phyloP scores from a whole-genome alignment of 257 asterid genomes.

The Plantago major region DNA sequence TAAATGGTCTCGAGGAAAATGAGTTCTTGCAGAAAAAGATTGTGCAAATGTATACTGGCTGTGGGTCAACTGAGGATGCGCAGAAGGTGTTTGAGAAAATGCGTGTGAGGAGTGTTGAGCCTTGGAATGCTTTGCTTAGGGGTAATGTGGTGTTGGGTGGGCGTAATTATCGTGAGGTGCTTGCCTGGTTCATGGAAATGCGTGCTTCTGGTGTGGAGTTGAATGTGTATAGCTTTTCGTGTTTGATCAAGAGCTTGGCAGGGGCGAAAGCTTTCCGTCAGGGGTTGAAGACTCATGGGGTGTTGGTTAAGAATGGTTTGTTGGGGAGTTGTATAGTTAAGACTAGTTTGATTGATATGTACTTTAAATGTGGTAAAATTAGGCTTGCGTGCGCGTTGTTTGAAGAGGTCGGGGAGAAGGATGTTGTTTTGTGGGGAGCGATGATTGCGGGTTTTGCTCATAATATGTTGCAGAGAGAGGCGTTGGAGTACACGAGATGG shows the following conservation, averaged over 20 bases:
- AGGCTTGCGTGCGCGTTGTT: conserved; percentile 56
- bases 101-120: conserved; percentile 56
- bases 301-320: conserved; percentile 75
- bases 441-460: conserved; percentile 91
- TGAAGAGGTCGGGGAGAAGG: conserved; percentile 66
- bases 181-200: conserved; percentile 63
- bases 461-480: conserved; percentile 69
- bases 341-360: conserved; percentile 89
- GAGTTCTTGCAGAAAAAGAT: conserved; percentile 75
- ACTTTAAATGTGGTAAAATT: conserved; percentile 84
- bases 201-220: conserved; percentile 61
- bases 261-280: conserved; percentile 66
- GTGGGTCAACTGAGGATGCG: conserved; percentile 78
- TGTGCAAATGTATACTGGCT: conserved; percentile 58
- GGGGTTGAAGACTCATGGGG: conserved; percentile 75
- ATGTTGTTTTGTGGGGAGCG: conserved; percentile 85
- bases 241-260: conserved; percentile 83
- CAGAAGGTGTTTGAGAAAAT: conserved; percentile 58
- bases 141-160: conserved; percentile 77
- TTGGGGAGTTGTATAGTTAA: conserved; percentile 39
- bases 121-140: conserved; percentile 94
- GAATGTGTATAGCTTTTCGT: conserved; percentile 80
- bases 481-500: conserved; percentile 61
- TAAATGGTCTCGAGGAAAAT: conserved; percentile 59
- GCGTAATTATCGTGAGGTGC: conserved; percentile 41